phyloP scores from a whole-genome alignment of 169 alveolate species.

The Sarcocystis neurona region DNA sequence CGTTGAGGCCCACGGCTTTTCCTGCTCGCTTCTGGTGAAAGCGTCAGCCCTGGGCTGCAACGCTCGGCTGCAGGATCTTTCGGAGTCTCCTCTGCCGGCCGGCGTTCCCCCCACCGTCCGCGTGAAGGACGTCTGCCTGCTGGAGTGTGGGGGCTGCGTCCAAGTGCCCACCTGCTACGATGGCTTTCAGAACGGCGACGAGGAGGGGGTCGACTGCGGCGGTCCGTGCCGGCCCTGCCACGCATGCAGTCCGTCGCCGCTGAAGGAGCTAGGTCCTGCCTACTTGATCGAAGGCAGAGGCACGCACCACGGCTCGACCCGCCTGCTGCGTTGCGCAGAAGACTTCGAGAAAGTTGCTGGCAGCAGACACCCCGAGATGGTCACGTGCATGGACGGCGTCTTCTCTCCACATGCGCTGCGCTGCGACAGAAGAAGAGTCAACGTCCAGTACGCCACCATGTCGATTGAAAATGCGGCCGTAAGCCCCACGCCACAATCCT shows the following conservation, averaged over 20 bases:
- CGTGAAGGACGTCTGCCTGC: conserved; percentile 65
- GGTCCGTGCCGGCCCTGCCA: conserved; percentile 76
- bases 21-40: conserved; percentile 62
- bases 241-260: conserved; percentile 59
- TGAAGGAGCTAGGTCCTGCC: conserved; percentile 59
- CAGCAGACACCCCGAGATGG: conserved; percentile 56
- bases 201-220: conserved; percentile 78
- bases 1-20: conserved; percentile 63
- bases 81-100: conserved; percentile 57
- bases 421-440: conserved; percentile 48
- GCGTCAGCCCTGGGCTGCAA: conserved; percentile 66
- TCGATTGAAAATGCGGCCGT: conserved; percentile 57
- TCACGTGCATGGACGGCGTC: conserved; percentile 65
- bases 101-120: conserved; percentile 58
- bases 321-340: conserved; percentile 47
- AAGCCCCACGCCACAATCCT: too few relatives aligned
- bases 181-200: conserved; percentile 75
- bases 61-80: conserved; percentile 58
- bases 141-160: conserved; percentile 65
- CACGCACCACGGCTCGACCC: conserved; percentile 58
- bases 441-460: conserved; percentile 50
- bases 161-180: conserved; percentile 72
- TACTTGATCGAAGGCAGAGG: conserved; percentile 57
- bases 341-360: conserved; percentile 48
- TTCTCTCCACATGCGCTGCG: conserved; percentile 50